A percentile compares a stretch with the other conserved stretches of the same genome.
phyloP scores from a whole-genome alignment of 2,329 filamentous ascomycete genomes.

The Geosmithia flava region DNA sequence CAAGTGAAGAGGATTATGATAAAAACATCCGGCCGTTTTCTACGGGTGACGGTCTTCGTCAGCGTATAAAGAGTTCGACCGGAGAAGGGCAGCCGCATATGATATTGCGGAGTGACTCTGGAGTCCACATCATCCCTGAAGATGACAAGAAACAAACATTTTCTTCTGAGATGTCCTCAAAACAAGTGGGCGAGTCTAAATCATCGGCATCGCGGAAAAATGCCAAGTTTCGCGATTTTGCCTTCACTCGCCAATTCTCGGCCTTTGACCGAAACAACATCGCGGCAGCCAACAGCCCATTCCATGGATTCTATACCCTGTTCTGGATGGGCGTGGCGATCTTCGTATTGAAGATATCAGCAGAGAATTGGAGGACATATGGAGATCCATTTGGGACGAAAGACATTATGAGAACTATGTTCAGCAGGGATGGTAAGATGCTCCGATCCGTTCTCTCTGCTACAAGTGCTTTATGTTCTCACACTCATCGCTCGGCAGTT shows the following conservation, averaged over 20 bases:
- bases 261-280: conserved; percentile 64
- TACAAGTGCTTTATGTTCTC: neutral
- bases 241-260: conserved; percentile 63
- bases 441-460: neutral
- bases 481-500: conserved; percentile 16
- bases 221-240: conserved; percentile 32
- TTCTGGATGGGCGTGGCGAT: conserved; percentile 64
- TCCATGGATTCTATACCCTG: conserved; percentile 68
- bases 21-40: conserved; percentile 18
- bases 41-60: conserved; percentile 7
- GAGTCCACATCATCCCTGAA: conserved; percentile 13
- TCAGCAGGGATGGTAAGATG: conserved; percentile 30
- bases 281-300: conserved; percentile 51
- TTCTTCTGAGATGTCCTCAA: conserved; percentile 9
- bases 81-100: conserved; percentile 6
- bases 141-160: conserved; percentile 14
- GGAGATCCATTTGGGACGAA: conserved; percentile 59
- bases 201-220: conserved; percentile 7
- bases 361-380: conserved; percentile 55
- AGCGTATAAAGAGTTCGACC: conserved; percentile 2
- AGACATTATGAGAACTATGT: conserved; percentile 62
- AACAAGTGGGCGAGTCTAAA: conserved; percentile 6
- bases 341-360: conserved; percentile 53
- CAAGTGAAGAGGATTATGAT: conserved; percentile 34
- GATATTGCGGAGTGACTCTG: conserved; percentile 8